Percentiles rank a stretch among this genome's conserved stretches.
Conservation (phyloP, 352 stramenopile genomes). For the Albugo candida region DNA sequence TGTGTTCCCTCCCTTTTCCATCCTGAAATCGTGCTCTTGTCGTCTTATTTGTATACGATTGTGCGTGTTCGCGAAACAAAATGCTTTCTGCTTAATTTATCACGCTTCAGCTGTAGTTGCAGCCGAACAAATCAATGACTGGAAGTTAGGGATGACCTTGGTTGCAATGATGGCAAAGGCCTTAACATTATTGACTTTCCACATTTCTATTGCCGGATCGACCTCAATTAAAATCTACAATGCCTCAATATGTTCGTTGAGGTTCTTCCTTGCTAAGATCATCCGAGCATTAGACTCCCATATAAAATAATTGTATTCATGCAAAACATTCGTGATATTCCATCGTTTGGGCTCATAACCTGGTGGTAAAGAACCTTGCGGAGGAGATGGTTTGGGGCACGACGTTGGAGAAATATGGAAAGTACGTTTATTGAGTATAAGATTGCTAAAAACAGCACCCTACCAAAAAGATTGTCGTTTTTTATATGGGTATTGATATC, state of each 20-base stretch:
- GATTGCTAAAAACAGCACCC: too few species aligned
- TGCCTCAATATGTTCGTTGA: neutral
- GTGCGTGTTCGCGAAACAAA: slow-evolving; percentile 11
- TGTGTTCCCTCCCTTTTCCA: slow-evolving; percentile 2
- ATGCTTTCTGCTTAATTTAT: slow-evolving; percentile 3
- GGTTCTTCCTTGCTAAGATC: neutral
- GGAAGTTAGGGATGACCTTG: neutral
- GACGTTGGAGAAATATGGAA: too few species aligned
- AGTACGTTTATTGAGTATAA: too few species aligned
- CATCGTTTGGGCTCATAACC: too few species aligned
- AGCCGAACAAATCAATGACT: slow-evolving; percentile 5
- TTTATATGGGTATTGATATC: too few species aligned
- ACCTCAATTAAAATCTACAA: neutral
- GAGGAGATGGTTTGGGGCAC: too few species aligned
- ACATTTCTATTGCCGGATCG: neutral
- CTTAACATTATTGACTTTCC: neutral
- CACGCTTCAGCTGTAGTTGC: slow-evolving; percentile 2
- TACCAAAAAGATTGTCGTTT: too few species aligned
- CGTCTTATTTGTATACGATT: slow-evolving; percentile 12
- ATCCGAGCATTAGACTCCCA: neutral
- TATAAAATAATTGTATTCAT: neutral
- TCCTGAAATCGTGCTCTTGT: slow-evolving; percentile 8
- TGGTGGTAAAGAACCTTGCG: too few species aligned
- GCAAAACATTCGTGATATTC: too few species aligned
- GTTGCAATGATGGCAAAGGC: slow-evolving; percentile 1